These are phyloP conservation scores for Citrus reticulata DNA, from an alignment of 345 rosid genomes.

Conservation along the genomic window DNA sequence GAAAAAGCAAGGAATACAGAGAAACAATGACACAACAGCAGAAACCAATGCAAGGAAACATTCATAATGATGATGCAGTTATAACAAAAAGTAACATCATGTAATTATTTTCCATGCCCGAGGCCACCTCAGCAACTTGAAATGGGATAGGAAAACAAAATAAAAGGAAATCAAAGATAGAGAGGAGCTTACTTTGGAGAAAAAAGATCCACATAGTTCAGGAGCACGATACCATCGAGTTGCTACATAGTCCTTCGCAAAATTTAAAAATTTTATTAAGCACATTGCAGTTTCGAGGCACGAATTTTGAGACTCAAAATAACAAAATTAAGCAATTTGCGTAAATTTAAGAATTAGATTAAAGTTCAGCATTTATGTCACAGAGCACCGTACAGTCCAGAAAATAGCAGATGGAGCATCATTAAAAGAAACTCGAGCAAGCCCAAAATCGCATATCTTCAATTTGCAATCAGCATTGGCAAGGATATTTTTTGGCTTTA, in stretches of 20 bases:
- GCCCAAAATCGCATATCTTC: constrained; percentile 99
- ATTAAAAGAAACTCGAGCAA: constrained; percentile 94
- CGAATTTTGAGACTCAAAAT: background rate
- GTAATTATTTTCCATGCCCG: background rate
- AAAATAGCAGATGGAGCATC: constrained; percentile 97
- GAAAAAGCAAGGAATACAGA: background rate
- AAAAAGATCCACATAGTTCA: constrained; percentile 97
- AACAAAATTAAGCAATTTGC: background rate
- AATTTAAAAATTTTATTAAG: constrained; percentile 16
- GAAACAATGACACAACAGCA: background rate
- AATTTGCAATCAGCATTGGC: constrained; percentile 98
- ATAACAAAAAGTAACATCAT: background rate
- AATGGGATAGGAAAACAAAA: background rate
- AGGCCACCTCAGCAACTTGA: constrained; percentile 7
- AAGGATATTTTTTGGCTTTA: constrained; percentile 96
- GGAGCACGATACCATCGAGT: constrained; percentile 99
- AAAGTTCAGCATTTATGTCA: constrained; percentile 10
- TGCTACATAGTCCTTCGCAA: constrained; percentile 89
- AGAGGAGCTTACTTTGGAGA: constrained; percentile 74
- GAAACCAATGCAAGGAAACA: background rate
- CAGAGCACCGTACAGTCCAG: constrained; percentile 79
- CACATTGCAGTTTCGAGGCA: background rate
- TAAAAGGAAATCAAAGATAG: constrained; percentile 1
- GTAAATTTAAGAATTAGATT: background rate
- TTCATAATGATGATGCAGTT: background rate